Evolutionary conservation across 805 yeast species (phyloP).

Genomic region (Nakazawaea ernobii): DNA sequence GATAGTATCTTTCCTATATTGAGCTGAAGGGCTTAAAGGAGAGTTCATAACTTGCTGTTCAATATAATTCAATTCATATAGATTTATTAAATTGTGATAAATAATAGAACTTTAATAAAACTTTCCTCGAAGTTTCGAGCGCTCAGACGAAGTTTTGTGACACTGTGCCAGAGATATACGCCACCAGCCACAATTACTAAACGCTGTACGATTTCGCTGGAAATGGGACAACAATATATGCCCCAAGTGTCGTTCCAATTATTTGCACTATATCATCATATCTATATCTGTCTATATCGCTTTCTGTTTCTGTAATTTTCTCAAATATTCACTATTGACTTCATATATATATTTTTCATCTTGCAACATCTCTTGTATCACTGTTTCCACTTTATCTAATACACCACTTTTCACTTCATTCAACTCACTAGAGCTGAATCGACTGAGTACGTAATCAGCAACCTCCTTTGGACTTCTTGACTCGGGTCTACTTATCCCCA

Average conservation of each 20-base stretch:
- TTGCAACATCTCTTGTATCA: conserved; percentile 29
- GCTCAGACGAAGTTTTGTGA: no score
- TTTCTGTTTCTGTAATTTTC: not conserved
- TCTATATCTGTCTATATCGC: no score
- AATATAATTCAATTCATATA: not conserved
- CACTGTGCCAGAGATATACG: no score
- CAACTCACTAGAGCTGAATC: conserved; percentile 41
- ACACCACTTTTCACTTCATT: conserved; percentile 33
- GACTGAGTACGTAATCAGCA: conserved; percentile 57
- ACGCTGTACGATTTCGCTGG: no score
- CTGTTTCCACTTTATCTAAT: conserved; percentile 32
- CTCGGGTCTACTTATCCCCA: conserved; percentile 74
- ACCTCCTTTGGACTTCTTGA: conserved; percentile 36
- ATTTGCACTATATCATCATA: not conserved
- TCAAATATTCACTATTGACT: conserved; percentile 3
- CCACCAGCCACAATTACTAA: no score
- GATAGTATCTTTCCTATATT: no score
- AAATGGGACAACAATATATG: no score
- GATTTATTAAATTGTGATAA: no score
- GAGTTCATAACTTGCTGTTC: not conserved
- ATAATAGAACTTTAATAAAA: not conserved
- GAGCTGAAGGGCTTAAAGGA: no score
- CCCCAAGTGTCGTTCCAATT: not conserved
- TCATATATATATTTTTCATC: conserved; percentile 23
- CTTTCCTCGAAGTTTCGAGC: no score